Evolutionary conservation across 2,329 filamentous ascomycete genomes (phyloP).

Genomic region (Emergomyces orientalis): DNA sequence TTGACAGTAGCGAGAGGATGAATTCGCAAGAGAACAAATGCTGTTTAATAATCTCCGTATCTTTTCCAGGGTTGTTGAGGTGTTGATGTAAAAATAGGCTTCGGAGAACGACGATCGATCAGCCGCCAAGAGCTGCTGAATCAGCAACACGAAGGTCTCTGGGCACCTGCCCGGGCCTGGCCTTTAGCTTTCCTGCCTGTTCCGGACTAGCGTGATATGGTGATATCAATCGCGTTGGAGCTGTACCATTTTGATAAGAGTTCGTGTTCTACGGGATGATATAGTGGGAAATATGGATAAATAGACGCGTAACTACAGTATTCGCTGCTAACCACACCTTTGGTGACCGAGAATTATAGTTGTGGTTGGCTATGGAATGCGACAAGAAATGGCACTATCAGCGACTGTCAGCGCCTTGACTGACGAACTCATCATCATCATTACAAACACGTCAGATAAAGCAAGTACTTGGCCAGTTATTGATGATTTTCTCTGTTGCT

Average conservation of each 20-base stretch:
- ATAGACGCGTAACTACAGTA: neutral
- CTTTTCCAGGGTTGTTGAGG: neutral
- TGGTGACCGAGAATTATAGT: neutral
- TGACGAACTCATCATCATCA: slow-evolving; percentile 59
- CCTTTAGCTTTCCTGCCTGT: neutral
- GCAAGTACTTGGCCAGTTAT: slow-evolving; percentile 31
- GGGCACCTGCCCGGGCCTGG: neutral
- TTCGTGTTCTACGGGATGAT: neutral
- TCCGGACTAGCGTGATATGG: neutral
- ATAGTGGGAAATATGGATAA: neutral
- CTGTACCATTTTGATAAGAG: neutral
- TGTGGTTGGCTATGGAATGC: neutral
- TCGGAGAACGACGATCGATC: neutral
- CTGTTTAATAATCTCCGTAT: too few species aligned
- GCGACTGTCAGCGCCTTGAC: slow-evolving; percentile 55
- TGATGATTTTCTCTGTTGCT: slow-evolving; percentile 3
- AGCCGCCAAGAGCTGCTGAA: neutral
- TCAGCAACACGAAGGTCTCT: too few species aligned
- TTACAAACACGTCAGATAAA: slow-evolving; percentile 48
- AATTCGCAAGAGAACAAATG: too few species aligned
- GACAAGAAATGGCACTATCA: slow-evolving; percentile 56
- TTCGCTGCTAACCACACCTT: neutral
- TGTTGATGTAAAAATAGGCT: neutral
- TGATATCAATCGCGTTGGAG: neutral
- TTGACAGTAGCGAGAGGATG: neutral